These are phyloP conservation scores for Trichoderma atroviride DNA, from an alignment of 2,329 filamentous ascomycete species.

Conservation along the genomic window DNA sequence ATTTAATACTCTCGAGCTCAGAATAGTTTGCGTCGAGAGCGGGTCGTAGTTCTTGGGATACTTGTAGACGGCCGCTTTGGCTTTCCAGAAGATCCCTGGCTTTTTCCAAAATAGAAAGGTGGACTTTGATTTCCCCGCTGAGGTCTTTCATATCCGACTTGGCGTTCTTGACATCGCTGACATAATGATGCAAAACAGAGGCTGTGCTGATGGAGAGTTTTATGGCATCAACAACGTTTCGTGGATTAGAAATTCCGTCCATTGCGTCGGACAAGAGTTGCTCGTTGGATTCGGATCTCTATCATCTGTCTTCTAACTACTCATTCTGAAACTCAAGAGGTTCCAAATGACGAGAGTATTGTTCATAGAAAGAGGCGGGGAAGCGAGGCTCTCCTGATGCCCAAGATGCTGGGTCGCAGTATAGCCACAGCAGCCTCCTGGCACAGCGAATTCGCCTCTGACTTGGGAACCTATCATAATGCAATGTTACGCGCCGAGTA, in stretches of 20 bases:
- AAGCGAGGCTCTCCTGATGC: no score
- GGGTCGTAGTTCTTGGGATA: neutral
- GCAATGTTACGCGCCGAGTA: no score
- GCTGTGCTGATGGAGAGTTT: neutral
- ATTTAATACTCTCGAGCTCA: neutral
- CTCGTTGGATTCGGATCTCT: neutral
- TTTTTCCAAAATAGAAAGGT: neutral
- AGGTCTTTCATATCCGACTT: neutral
- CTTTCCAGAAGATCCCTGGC: neutral
- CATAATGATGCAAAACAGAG: neutral
- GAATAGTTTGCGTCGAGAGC: neutral
- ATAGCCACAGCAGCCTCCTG: no score
- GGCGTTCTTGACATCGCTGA: neutral
- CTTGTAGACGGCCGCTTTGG: neutral
- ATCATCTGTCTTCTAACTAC: neutral
- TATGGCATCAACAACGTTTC: neutral
- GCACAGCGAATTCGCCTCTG: no score
- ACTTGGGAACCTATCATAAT: no score
- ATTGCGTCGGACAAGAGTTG: neutral
- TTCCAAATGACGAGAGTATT: neutral
- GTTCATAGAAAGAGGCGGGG: neutral
- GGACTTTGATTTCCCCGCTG: neutral
- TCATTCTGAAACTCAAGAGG: neutral
- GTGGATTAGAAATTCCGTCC: neutral
- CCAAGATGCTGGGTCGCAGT: no score